Base-by-base conservation (phyloP, 495 filamentous ascomycete genomes). In the Hypoxylon subgilvum region DNA sequence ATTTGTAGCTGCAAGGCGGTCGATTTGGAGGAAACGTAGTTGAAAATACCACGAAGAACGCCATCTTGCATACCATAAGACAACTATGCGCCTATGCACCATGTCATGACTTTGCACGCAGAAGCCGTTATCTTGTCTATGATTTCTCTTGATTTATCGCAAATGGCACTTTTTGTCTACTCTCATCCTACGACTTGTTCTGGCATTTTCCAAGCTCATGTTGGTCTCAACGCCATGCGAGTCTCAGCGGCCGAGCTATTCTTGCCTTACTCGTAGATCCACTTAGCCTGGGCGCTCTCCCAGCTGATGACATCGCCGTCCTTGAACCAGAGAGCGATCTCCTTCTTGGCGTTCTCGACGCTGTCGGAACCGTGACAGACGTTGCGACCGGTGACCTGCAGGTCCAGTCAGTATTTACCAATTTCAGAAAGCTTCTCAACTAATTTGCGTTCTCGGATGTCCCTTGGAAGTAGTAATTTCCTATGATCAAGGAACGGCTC, bases 301-400 rank as follows among this genome's bases (percentile, higher is more conserved):
- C 85, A 98, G 74, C 67, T 79, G 76, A 89, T 76, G 68, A 96
- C 67, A 77, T 98, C 94, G 63, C 83, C 85, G 65, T 86, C 76
- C 74, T 84, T 80, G 89, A 98, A 98, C 94, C 94, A 98, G 70
- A 97, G 87, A 65, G 84, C 88, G 73, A 98, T 98, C 84, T 98
- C 94, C 89, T 97, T 97, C 88, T 97, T 86, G 77, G 94, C 94
- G 80, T 81, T 94, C 85, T 97, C 94, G 77, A 97, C 92, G 78
- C 82, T 85, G 86, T 98, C 94, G 77, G 91, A 96, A 73, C 94
- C 94, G 85, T 98, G 94, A 87, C 94, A 97, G 78, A 98, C 90
- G 84, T 98, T 98, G 74, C 94, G 91, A 79, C 94, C 94, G 69
- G 94, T 89, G 70, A 92, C 90, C 38, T 60, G 57, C 41, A 82